Evolutionary conservation across 352 stramenopile genomes (phyloP), one percentile per base, ranked within the genome.

Genomic region (Albugo candida): DNA sequence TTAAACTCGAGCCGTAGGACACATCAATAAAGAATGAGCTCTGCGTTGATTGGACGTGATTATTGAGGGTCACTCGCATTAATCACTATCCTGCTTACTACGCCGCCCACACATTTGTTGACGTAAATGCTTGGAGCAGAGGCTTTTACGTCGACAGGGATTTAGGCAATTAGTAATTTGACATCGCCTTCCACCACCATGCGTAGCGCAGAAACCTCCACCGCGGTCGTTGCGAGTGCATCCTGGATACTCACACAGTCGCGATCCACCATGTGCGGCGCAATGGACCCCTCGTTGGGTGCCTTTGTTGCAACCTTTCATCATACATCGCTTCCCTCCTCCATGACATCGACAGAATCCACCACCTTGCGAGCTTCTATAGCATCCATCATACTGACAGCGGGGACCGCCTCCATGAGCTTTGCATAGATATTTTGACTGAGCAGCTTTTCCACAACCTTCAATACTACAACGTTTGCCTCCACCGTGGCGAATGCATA

Each of bases 171-270:
- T 65, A 11, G 66, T 61, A 21, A 78, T 52, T 12, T 56, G 56
- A 61, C 81, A 93, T 51, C 81, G 76, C 59, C 84, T 87, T 48
- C 81, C 81, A 24, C 81, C 81, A 16, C 81, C 81, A 52, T 93
- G 81, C 14, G 66, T 81, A 16, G 76, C 69, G 21, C 70, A 82
- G 40, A 74, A 51, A 18, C 81, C 81, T 62, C 77, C 72, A 41
- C 79, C 79, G 47, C 79, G 79, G 56, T 91, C 77, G 56, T 91
- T 87, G 40, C 73, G 70, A 60, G 76, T 85, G 67, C 81, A 92
- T 48, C 70, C 73, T 34, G 60, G 50, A 6, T 86, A 63, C 55
- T 83, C 75, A 57, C 81, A 93, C 47, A 86, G 58, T 34, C 81
- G 78, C 20, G 73, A 85, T 31, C 81, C 81, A 44, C 81, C 81